Conservation (phyloP, 2,329 filamentous ascomycete species). For the Aspergillus pseudoglaucus region DNA sequence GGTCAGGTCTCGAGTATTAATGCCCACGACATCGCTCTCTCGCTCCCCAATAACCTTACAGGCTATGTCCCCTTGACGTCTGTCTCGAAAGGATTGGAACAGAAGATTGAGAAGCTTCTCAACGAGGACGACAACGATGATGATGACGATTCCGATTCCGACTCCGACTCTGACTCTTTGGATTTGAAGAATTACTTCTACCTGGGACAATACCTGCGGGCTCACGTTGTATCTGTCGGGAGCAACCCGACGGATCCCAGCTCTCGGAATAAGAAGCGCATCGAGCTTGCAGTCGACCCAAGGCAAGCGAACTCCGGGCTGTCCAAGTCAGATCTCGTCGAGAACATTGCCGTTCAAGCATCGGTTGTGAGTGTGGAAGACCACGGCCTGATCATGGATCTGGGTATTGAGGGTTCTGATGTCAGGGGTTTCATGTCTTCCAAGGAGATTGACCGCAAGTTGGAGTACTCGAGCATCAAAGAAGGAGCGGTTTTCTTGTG, state of each 20-base stretch:
- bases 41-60: conserved; percentile 85
- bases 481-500: conserved; percentile 82
- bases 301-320: conserved; percentile 71
- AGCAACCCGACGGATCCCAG: conserved; percentile 46
- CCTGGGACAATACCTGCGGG: conserved; percentile 81
- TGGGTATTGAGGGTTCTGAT: conserved; percentile 64
- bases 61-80: conserved; percentile 88
- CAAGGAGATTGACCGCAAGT: conserved; percentile 65
- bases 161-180: conserved; percentile 51
- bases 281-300: conserved; percentile 81
- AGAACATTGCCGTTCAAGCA: conserved; percentile 75
- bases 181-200: conserved; percentile 70
- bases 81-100: conserved; percentile 73
- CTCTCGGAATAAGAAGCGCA: conserved; percentile 67
- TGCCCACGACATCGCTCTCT: conserved; percentile 67
- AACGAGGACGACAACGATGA: conserved; percentile 55
- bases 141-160: conserved; percentile 50
- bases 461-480: conserved; percentile 63
- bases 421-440: conserved; percentile 78
- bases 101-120: conserved; percentile 62
- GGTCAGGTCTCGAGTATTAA: conserved; percentile 81
- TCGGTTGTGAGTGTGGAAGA: conserved; percentile 90
- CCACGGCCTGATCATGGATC: conserved; percentile 87
- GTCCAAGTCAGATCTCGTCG: conserved; percentile 63
- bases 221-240: conserved; percentile 71